Evolutionary conservation across 257 asterid genomes (phyloP).

Genomic region (Perilla frutescens): DNA sequence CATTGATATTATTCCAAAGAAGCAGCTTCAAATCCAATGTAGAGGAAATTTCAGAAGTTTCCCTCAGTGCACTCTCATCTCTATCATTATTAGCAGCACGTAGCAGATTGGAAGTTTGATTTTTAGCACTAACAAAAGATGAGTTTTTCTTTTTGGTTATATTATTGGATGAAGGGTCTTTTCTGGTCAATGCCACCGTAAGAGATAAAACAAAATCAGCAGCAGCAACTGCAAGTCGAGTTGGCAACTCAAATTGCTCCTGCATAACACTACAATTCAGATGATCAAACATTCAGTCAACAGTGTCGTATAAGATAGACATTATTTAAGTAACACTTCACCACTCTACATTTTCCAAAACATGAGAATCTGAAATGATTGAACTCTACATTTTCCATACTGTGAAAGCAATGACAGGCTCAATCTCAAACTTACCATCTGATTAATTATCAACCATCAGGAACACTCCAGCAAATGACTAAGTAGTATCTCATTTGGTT

Average conservation of each 20-base stretch:
- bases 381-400: background rate
- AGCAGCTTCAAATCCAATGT: conserved; percentile 64
- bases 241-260: conserved; percentile 91
- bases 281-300: conserved; percentile 39
- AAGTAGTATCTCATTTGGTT: background rate
- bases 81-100: conserved; percentile 42
- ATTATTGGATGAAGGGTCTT: conserved; percentile 44
- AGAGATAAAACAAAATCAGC: conserved; percentile 81
- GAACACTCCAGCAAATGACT: conserved; percentile 10
- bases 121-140: conserved; percentile 41
- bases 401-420: background rate
- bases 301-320: conserved; percentile 14
- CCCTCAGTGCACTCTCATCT: conserved; percentile 43
- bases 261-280: conserved; percentile 64
- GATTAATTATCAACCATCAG: background rate
- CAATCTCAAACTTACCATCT: background rate
- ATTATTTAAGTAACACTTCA: background rate
- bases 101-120: conserved; percentile 42
- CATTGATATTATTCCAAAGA: conserved; percentile 77
- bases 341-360: background rate
- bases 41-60: conserved; percentile 46
- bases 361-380: background rate
- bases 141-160: conserved; percentile 53
- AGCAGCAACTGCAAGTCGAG: conserved; percentile 90
- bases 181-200: conserved; percentile 71